A percentile compares a stretch with the other conserved stretches of the same genome.
Conservation (phyloP, 2,329 filamentous ascomycete genomes). For the Aspergillus alliaceus region DNA sequence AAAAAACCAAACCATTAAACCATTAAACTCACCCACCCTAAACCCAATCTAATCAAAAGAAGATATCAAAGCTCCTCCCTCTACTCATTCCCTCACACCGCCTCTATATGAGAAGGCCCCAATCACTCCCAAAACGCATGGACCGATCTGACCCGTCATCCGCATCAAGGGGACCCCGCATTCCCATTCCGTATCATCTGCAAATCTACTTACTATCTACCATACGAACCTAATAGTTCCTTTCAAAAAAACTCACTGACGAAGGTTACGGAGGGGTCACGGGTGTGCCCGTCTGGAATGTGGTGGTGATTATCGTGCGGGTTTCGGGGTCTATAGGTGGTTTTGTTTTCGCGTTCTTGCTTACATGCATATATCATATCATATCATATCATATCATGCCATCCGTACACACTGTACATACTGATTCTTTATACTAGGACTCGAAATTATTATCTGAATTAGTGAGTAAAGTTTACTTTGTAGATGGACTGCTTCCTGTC, state of each 20-base stretch:
- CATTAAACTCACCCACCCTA: neutral
- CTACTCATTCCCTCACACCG: neutral
- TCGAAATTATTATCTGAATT: no score
- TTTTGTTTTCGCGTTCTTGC: no score
- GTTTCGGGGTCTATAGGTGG: neutral
- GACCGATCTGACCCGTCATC: neutral
- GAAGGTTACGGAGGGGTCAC: neutral
- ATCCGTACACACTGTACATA: no score
- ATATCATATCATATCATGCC: neutral
- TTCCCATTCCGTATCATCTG: constrained; percentile 4
- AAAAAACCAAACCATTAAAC: neutral
- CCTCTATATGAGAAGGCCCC: no score
- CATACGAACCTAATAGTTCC: neutral
- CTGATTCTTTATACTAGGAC: no score
- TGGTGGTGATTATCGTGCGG: neutral
- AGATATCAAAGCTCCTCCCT: neutral
- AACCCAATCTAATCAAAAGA: neutral
- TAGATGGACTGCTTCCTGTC: no score
- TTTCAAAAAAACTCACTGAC: no score
- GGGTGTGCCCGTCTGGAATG: neutral
- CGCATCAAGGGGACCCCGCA: neutral
- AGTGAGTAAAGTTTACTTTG: no score
- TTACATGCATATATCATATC: neutral
- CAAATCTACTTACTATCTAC: neutral
- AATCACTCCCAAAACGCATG: neutral